phyloP scores from a whole-genome alignment of 768 basidiomycete genomes.

The Boletus tylopilopsis region DNA sequence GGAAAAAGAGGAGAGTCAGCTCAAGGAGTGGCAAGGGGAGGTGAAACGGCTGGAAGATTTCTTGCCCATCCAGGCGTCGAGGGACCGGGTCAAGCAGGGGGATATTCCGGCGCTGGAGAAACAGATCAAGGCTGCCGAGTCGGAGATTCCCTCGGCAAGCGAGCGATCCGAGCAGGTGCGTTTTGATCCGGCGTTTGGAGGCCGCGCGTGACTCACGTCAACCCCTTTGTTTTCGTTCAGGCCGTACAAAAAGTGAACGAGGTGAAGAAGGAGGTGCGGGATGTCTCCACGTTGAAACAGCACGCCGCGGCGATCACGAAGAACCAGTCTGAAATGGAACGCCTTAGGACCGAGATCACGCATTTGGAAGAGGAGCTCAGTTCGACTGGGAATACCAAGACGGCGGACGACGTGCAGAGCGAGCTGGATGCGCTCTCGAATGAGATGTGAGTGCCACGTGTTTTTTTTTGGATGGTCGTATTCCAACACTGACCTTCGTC shows the following conservation, averaged over 20 bases:
- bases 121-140: constrained; percentile 56
- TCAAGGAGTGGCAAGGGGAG: constrained; percentile 59
- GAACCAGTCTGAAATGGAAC: constrained; percentile 55
- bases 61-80: constrained; percentile 50
- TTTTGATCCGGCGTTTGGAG: too few relatives aligned
- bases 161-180: constrained; percentile 60
- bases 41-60: constrained; percentile 55
- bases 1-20: constrained; percentile 31
- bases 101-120: constrained; percentile 69
- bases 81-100: constrained; percentile 48
- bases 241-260: constrained; percentile 47
- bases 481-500: not conserved
- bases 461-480: not conserved
- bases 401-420: constrained; percentile 79
- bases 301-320: constrained; percentile 57
- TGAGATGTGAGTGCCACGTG: constrained; percentile 65
- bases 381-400: constrained; percentile 72
- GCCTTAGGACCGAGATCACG: constrained; percentile 56
- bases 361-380: constrained; percentile 67
- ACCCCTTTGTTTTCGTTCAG: constrained; percentile 32
- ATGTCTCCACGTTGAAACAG: constrained; percentile 55
- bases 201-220: too few relatives aligned
- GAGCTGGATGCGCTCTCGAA: constrained; percentile 63
- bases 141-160: constrained; percentile 48
- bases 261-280: constrained; percentile 50